phyloP scores from a whole-genome alignment of 2,329 filamentous ascomycete genomes.

The Colletotrichum sublineola region DNA sequence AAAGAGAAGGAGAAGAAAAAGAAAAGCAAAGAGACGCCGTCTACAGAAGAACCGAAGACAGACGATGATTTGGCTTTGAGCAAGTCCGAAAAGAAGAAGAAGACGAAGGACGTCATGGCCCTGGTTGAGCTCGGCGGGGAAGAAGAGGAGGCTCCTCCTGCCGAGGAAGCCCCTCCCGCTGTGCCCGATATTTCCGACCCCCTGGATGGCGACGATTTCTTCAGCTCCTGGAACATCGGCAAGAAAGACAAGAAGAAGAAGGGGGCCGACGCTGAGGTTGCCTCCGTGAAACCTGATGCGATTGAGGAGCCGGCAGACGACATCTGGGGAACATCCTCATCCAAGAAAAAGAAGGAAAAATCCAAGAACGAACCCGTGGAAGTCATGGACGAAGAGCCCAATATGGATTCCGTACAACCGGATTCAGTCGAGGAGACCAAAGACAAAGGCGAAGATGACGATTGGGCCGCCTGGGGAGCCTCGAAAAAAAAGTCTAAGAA shows the following conservation, averaged over 20 bases:
- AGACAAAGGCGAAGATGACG: constrained; percentile 58
- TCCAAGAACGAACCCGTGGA: constrained; percentile 64
- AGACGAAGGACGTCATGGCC: constrained; percentile 53
- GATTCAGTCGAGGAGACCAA: constrained; percentile 60
- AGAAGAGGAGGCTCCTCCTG: constrained; percentile 45
- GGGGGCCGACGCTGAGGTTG: constrained; percentile 17
- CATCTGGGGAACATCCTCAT: constrained; percentile 53
- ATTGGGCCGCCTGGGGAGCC: constrained; percentile 58
- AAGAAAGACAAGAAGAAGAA: constrained; percentile 62
- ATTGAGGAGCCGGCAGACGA: constrained; percentile 61
- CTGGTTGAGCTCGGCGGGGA: constrained; percentile 52
- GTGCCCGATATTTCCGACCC: constrained; percentile 50
- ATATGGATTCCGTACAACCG: constrained; percentile 61
- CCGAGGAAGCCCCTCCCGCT: constrained; percentile 47
- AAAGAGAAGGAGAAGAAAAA: constrained; percentile 48
- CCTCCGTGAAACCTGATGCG: constrained; percentile 53
- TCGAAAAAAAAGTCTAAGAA: constrained; percentile 61
- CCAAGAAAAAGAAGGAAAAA: constrained; percentile 66
- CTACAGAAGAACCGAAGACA: constrained; percentile 29
- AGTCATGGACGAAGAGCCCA: constrained; percentile 58
- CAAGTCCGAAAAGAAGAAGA: constrained; percentile 63
- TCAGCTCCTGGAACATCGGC: constrained; percentile 67
- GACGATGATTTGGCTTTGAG: constrained; percentile 43
- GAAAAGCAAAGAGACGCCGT: constrained; percentile 48
- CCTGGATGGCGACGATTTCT: constrained; percentile 64